Conservation (phyloP, 495 filamentous ascomycete species). For the Xylaria scruposa region DNA sequence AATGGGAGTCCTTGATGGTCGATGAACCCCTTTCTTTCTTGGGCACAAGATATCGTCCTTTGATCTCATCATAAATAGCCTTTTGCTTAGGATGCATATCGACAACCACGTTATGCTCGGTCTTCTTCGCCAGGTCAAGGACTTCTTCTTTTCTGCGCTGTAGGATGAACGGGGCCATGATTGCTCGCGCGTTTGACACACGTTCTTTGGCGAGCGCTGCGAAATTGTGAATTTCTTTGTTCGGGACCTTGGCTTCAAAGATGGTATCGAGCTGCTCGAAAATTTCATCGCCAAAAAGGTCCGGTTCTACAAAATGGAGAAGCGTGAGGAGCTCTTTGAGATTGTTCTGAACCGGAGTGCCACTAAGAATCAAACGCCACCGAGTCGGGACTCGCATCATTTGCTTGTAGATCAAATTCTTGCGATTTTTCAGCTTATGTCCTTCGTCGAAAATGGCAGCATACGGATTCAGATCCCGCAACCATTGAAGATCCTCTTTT, state of each 20-base stretch:
- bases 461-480: slow-evolving; percentile 52
- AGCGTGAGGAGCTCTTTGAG: slow-evolving; percentile 88
- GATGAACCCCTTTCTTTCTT: slow-evolving; percentile 42
- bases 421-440: slow-evolving; percentile 86
- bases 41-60: slow-evolving; percentile 41
- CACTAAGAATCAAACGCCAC: slow-evolving; percentile 87
- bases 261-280: slow-evolving; percentile 76
- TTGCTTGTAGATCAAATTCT: slow-evolving; percentile 78
- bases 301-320: slow-evolving; percentile 88
- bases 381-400: slow-evolving; percentile 76
- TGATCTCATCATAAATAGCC: slow-evolving; percentile 68
- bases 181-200: slow-evolving; percentile 83
- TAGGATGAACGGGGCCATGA: slow-evolving; percentile 93
- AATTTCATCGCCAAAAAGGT: slow-evolving; percentile 73
- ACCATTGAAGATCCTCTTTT: slow-evolving; percentile 48
- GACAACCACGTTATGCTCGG: slow-evolving; percentile 76
- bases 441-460: slow-evolving; percentile 92
- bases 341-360: slow-evolving; percentile 96
- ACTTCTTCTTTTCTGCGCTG: slow-evolving; percentile 95
- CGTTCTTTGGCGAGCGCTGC: slow-evolving; percentile 84
- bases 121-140: slow-evolving; percentile 87
- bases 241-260: slow-evolving; percentile 90
- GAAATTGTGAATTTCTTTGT: slow-evolving; percentile 72
- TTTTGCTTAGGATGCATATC: slow-evolving; percentile 72
- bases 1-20: slow-evolving; percentile 59